Percentiles rank a stretch among this genome's conserved stretches.
Conservation (phyloP, 306 rosid species). For the Prunus davidiana region DNA sequence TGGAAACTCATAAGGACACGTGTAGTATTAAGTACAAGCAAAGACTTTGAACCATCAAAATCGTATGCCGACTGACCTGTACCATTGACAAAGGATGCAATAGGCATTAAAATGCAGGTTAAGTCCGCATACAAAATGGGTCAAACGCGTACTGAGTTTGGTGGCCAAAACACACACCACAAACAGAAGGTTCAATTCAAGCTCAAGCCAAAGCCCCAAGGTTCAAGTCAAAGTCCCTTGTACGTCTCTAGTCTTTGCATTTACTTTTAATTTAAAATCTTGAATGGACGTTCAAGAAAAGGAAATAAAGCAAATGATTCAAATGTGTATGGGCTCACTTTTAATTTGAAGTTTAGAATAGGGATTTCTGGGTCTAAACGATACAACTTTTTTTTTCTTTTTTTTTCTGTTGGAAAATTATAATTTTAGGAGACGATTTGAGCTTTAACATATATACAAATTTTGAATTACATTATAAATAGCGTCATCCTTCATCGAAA, state of each 20-base stretch:
- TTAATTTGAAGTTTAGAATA: too few relatives aligned
- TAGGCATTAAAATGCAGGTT: not conserved
- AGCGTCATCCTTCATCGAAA: too few relatives aligned
- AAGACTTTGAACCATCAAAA: not conserved
- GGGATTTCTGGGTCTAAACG: too few relatives aligned
- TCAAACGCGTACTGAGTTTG: not conserved
- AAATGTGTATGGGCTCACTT: too few relatives aligned
- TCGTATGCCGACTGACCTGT: not conserved
- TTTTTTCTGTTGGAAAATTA: too few relatives aligned
- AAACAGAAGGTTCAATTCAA: not conserved
- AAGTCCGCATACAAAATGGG: not conserved
- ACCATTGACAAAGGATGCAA: not conserved
- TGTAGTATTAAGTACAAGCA: not conserved
- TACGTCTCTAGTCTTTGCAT: not conserved
- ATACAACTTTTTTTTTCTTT: too few relatives aligned
- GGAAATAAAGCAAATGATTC: too few relatives aligned
- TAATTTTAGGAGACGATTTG: too few relatives aligned
- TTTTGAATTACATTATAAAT: too few relatives aligned
- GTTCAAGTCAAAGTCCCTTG: not conserved
- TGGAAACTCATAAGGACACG: not conserved
- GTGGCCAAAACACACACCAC: slow-evolving; percentile 4
- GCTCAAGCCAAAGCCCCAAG: too few relatives aligned
- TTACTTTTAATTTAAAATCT: not conserved
- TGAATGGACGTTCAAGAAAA: too few relatives aligned
- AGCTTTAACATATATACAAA: too few relatives aligned